Base-by-base conservation (phyloP, 306 rosid genomes). In the Vachellia collinsii region DNA sequence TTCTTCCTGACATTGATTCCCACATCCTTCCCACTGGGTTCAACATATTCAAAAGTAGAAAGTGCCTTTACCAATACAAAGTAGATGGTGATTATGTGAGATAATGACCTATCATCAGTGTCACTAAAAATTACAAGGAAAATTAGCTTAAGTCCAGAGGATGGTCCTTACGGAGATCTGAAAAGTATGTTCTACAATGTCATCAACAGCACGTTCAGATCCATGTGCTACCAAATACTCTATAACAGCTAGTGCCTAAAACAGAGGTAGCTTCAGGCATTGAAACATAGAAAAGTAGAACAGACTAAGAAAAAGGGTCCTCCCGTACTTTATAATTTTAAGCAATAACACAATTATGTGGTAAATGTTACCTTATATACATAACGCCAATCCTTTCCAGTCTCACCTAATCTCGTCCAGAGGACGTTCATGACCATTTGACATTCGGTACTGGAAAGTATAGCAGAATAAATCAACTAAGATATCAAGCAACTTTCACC, bases 201-300 rank as follows among this genome's bases (percentile, higher is more conserved):
- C 99, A 83, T 96, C 99, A 72, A 96, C 97, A 36, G 98, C 98
- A 79, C 98, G 99, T 63, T 96, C 99, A 64, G 99, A 93, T 82
- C 98, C 99, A 90, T 96, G 84, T 37, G 91, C 86, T 68, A 93
- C 91, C 91, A 96, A 83, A 85, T 96, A 96, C 87, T 96, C 99
- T 83, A 93, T 89, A 72, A 96, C 98, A 84, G 99, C 92, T 89
- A 96, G 88, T 47, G 98, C 93, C 99, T 96, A 90, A 79, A 54
- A 80, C n/a, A 81, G 70, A 70, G 88, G 76, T 58, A 53, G 79
- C 79, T 83, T 75, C 65, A 81, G 81, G 78, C 56, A 81, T 77
- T 65, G 78, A 88, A 69, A 22, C 48, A 69, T 46, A 62, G 65
- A 47, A 22, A 62, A 79, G 50, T 59, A 66, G 34, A 47, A 78